Base-by-base conservation (phyloP, 2,329 filamentous ascomycete genomes). In the Zalaria sp. region DNA sequence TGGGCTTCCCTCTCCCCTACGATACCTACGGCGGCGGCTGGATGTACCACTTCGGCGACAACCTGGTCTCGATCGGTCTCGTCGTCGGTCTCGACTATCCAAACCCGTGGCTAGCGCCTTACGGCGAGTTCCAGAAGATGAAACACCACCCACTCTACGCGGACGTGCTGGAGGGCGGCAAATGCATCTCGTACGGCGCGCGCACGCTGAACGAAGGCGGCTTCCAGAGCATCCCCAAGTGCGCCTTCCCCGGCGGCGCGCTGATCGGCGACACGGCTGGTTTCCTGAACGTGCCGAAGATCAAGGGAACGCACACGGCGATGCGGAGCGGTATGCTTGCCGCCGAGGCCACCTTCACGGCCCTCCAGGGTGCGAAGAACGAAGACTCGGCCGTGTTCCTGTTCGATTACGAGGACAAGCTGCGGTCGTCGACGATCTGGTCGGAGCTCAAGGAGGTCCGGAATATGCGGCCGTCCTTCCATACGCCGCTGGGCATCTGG, bases 11-110 rank as follows among this genome's bases (percentile, higher is more conserved):
- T 18, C 66, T 98, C 36, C 77, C 86, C 10, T 77, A 72, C 52
- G 82, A 96, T 57, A 91, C 88, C 5, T 98, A 98, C 58, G 91
- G 91, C 51, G 91, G 91, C 50, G 87, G 84, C n/a, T 98, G 87
- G 80, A 88, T 98, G 84, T 98, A 98, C 58, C 91, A 98, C 63
- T 98, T 96, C 62, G 91, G 88, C 32, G 89, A 98, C 53, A 98
- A 96, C 63, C 75, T 96, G 53, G 89, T 98, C 46, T 87, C 80
- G 51, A 72, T 98, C 43, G 91, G 91, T 25, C 71, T 96, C 11
- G 91, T 98, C 7, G 83, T 93, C 32, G 88, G 88, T 25, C 73
- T 98, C 41, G 91, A 98, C 68, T 98, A 98, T 61, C 73, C 84
- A 35, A 98, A 98, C 63, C 91, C 91, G 0, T 98, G 89, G 86